These are phyloP conservation scores for Zarea fungicola DNA, from an alignment of 2,329 filamentous ascomycete species.

Conservation along the genomic window DNA sequence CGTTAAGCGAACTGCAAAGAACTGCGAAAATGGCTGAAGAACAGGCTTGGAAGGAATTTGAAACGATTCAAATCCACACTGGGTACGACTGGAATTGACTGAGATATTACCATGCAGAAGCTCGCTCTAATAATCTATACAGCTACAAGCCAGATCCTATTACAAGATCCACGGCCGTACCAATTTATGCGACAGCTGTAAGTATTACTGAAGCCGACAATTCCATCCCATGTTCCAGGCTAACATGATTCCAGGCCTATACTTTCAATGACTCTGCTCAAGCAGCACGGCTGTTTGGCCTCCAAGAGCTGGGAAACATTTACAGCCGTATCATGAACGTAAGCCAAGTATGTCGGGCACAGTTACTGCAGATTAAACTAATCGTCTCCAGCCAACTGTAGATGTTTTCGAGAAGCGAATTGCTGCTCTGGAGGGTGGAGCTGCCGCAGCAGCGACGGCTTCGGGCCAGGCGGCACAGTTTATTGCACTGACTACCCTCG, in stretches of 20 bases:
- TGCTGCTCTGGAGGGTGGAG: conserved; percentile 89
- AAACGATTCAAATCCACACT: too few relatives aligned
- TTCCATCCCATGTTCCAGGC: not conserved
- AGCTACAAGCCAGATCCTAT: conserved; percentile 75
- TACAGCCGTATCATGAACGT: conserved; percentile 97
- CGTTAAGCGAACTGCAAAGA: too few relatives aligned
- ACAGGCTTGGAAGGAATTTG: too few relatives aligned
- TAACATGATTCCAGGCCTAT: conserved; percentile 57
- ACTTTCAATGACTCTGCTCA: conserved; percentile 95
- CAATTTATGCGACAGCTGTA: conserved; percentile 86
- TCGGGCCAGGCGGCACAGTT: conserved; percentile 92
- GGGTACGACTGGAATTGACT: too few relatives aligned
- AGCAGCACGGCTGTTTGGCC: conserved; percentile 87
- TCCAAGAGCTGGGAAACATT: conserved; percentile 97
- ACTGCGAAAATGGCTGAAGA: too few relatives aligned
- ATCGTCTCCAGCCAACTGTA: conserved; percentile 65
- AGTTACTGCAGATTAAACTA: conserved; percentile 13
- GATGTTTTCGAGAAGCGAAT: conserved; percentile 96
- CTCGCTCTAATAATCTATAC: too few relatives aligned
- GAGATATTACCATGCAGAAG: too few relatives aligned
- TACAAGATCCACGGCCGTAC: conserved; percentile 85
- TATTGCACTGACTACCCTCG: conserved; percentile 80
- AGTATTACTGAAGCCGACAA: too few relatives aligned
- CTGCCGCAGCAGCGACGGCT: conserved; percentile 75
- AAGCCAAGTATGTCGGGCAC: too few relatives aligned